These are phyloP conservation scores for Bruguiera hainesii DNA, from an alignment of 441 rosid genomes.

Conservation along the genomic window DNA sequence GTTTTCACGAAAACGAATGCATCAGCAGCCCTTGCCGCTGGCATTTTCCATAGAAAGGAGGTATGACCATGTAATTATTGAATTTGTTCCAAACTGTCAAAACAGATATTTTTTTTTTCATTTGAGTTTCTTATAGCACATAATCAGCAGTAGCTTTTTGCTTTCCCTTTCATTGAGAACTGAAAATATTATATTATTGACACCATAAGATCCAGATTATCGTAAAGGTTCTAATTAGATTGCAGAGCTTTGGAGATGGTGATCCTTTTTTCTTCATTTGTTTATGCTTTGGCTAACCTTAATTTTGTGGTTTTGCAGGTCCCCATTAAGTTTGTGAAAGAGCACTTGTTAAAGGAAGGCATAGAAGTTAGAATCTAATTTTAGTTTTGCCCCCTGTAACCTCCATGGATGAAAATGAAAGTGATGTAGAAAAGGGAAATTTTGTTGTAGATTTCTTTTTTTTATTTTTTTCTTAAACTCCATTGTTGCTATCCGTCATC, in stretches of 20 bases:
- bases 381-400: background rate
- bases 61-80: slow-evolving; percentile 28
- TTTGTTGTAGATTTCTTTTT: background rate
- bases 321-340: slow-evolving; percentile 72
- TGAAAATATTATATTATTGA: no score
- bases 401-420: no score
- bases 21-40: slow-evolving; percentile 97
- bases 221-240: no score
- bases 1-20: slow-evolving; percentile 77
- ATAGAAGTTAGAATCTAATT: slow-evolving; percentile 62
- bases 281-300: background rate
- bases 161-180: no score
- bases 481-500: no score
- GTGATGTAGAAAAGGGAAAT: no score
- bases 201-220: no score
- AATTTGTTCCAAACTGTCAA: background rate
- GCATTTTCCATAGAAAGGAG: slow-evolving; percentile 98
- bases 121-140: background rate
- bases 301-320: slow-evolving; percentile 51
- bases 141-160: no score
- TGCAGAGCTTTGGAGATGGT: background rate
- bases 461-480: no score
- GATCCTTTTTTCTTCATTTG: background rate
- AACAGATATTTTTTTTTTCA: background rate
- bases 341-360: slow-evolving; percentile 58